phyloP scores from a whole-genome alignment of 2,329 filamentous ascomycete genomes.

The Elsinoe australis region DNA sequence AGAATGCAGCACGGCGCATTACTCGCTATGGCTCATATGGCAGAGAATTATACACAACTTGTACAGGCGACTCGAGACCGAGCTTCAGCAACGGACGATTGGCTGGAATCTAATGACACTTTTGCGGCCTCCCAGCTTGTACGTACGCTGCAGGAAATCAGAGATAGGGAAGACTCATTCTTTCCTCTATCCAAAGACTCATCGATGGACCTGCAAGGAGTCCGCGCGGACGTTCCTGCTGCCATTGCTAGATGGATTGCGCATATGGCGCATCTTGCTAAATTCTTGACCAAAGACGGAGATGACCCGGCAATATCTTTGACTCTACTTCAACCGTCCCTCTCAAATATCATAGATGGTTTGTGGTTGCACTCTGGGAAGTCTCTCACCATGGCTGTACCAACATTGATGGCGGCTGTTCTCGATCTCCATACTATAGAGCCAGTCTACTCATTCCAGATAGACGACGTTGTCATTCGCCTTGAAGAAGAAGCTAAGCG shows the following conservation, averaged over 20 bases:
- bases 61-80: not conserved
- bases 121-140: too few relatives aligned
- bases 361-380: not conserved
- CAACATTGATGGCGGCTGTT: not conserved
- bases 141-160: too few relatives aligned
- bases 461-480: not conserved
- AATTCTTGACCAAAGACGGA: not conserved
- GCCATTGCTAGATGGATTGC: not conserved
- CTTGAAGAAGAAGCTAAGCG: not conserved
- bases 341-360: not conserved
- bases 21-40: not conserved
- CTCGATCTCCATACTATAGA: not conserved
- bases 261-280: not conserved
- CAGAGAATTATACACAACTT: not conserved
- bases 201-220: not conserved
- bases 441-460: not conserved
- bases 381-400: not conserved
- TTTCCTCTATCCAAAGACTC: not conserved
- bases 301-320: not conserved
- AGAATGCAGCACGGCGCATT: constrained; percentile 8
- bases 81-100: too few relatives aligned
- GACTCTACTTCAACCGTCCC: not conserved
- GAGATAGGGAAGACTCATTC: not conserved
- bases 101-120: too few relatives aligned
- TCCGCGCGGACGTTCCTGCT: constrained; percentile 3